These are phyloP conservation scores for Tylopilus sp. DNA, from an alignment of 768 basidiomycete genomes.

Conservation along the genomic window DNA sequence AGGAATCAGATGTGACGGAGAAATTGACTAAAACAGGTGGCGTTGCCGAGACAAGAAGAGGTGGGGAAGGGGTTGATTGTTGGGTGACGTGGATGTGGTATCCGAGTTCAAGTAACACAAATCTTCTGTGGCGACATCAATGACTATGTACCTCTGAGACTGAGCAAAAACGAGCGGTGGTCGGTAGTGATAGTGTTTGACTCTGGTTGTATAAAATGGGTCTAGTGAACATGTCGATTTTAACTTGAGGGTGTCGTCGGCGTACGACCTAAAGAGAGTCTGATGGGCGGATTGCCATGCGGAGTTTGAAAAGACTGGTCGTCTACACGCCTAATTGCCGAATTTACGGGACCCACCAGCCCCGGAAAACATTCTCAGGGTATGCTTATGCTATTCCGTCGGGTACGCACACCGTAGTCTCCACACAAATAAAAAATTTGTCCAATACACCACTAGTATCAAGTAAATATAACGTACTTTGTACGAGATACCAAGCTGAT, in stretches of 20 bases:
- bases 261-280: too few species aligned
- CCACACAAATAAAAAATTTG: too few species aligned
- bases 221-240: neutral
- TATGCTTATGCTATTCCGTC: too few species aligned
- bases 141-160: neutral
- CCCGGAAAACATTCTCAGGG: too few species aligned
- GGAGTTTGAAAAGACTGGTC: too few species aligned
- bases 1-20: neutral
- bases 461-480: too few species aligned
- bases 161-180: neutral
- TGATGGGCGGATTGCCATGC: too few species aligned
- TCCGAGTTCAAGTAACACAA: conserved; percentile 36
- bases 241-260: neutral
- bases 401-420: too few species aligned
- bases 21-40: conserved; percentile 48
- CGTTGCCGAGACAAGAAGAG: conserved; percentile 40
- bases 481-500: too few species aligned
- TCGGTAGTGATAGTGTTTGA: neutral
- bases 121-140: neutral
- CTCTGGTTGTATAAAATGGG: neutral
- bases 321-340: too few species aligned
- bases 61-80: conserved; percentile 38
- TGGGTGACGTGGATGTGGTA: conserved; percentile 33
- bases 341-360: too few species aligned
- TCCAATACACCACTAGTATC: too few species aligned